Conservation (phyloP, 305 asterid genomes). For the Fraxinus baroniana region DNA sequence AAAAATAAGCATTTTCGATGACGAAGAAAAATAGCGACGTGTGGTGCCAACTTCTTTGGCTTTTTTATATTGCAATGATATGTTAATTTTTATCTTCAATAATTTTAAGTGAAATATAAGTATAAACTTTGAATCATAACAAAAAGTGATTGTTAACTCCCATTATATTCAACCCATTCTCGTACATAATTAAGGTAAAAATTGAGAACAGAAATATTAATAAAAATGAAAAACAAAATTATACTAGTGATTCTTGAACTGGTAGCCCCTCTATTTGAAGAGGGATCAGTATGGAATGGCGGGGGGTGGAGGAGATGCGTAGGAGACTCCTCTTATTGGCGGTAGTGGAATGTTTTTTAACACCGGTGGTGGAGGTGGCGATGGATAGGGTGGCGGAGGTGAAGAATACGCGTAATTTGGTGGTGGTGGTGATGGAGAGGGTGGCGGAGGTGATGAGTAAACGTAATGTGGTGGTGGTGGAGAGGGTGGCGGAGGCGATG, state of each 20-base stretch:
- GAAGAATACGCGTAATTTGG: no score
- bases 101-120: neutral
- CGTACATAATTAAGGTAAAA: neutral
- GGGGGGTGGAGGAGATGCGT: slow-evolving; percentile 94
- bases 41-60: no score
- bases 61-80: no score
- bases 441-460: slow-evolving; percentile 30
- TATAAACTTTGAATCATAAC: neutral
- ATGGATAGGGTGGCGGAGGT: no score
- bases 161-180: slow-evolving; percentile 15
- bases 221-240: neutral
- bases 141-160: neutral
- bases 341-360: slow-evolving; percentile 35
- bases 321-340: slow-evolving; percentile 44
- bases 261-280: neutral
- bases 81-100: no score
- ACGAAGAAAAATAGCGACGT: no score
- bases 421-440: slow-evolving; percentile 30
- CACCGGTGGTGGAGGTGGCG: slow-evolving; percentile 17
- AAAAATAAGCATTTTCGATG: no score
- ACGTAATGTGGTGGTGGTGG: slow-evolving; percentile 32
- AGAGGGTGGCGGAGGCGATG: slow-evolving; percentile 34
- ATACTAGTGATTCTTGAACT: neutral
- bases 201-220: neutral
- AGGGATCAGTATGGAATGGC: slow-evolving; percentile 48